Base-by-base conservation (phyloP, 768 basidiomycete genomes). In the Tricholoma sp. region DNA sequence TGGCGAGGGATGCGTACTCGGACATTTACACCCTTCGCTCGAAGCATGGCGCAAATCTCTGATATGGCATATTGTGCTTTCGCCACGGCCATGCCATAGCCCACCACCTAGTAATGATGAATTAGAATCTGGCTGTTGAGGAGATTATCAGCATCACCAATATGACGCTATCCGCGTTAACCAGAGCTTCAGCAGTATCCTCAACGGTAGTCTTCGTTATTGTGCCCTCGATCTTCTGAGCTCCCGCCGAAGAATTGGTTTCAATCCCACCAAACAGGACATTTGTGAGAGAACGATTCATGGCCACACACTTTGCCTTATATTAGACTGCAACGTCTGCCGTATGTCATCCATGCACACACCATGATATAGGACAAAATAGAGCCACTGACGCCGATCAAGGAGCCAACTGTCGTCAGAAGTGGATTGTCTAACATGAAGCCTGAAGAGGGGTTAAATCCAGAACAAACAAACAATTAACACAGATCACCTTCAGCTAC, bases 311-410 rank as follows among this genome's bases (percentile, higher is more conserved):
- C 92, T 94, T 41, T 52, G 4, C 12, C 29, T 60, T 34, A 61
- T 58, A 52, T 45, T 22, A 55, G 54, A 59, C 58, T 19, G n/a
- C 4, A 14, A 12, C 14, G 12, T 47, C 19, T 16, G 22, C n/a
- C 16, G 27, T 9, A 43, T 27, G 16, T 47, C 49, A 39, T 19
- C 31, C 43, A 16, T 19, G 34, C 24, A 58, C 81, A 61, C 63
- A 91, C 92, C 92, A 94, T 94, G 67, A 94, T 93, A 64, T 94
- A 94, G 10, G 90, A 92, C 50, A 94, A 79, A 66, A 94, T 94
- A 12, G 89, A 91, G 50, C 92, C 92, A 70, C 88, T 90, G 66
- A 94, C 92, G 37, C 91, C 92, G 57, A 94, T 94, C 50, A 94
- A 73, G 19, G 91, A 88, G 14, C 92, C 92, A 34, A 94, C 83